Percentiles rank a stretch among this genome's conserved stretches.
These are phyloP conservation scores for Dovyalis caffra DNA, from an alignment of 345 rosid genomes.

Conservation along the genomic window DNA sequence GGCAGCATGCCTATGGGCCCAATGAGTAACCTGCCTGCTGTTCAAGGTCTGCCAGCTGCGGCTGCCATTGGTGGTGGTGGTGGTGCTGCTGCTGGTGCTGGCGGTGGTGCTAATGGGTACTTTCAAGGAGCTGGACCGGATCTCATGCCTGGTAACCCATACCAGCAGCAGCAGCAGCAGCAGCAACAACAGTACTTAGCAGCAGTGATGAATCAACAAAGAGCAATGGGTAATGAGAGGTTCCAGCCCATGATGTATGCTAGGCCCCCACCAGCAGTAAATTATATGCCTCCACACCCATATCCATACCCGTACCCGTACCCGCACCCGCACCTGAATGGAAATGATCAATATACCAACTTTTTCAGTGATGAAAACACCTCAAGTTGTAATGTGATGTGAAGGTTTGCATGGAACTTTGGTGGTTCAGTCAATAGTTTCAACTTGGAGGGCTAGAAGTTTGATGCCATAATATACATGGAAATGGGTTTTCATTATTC, in stretches of 20 bases:
- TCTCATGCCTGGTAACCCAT: slow-evolving; percentile 66
- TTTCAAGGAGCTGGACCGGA: slow-evolving; percentile 67
- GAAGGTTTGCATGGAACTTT: slow-evolving; percentile 41
- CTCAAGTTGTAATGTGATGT: slow-evolving; percentile 87
- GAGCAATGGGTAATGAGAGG: slow-evolving; percentile 78
- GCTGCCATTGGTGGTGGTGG: slow-evolving; percentile 46
- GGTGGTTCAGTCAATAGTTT: slow-evolving; percentile 7
- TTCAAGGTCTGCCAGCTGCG: slow-evolving; percentile 73
- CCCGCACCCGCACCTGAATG: slow-evolving; percentile 39
- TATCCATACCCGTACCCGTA: slow-evolving; percentile 44
- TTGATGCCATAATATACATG: slow-evolving; percentile 54
- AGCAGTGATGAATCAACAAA: slow-evolving; percentile 85
- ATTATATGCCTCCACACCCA: slow-evolving; percentile 71
- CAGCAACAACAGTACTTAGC: slow-evolving; percentile 57
- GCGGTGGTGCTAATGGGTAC: slow-evolving; percentile 33
- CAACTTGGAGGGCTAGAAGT: slow-evolving; percentile 19
- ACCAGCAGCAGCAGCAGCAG: slow-evolving; percentile 35
- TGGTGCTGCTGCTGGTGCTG: slow-evolving; percentile 39
- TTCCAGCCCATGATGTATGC: slow-evolving; percentile 96
- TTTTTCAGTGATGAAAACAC: slow-evolving; percentile 88
- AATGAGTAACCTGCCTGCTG: slow-evolving; percentile 54
- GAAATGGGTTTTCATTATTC: slow-evolving; percentile 43
- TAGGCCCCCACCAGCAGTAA: slow-evolving; percentile 76
- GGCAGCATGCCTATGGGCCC: slow-evolving; percentile 32
- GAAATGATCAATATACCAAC: slow-evolving; percentile 42